Percentiles rank a stretch among this genome's conserved stretches.
Evolutionary conservation across 2,329 filamentous ascomycete genomes (phyloP).

Genomic region (Talaromyces funiculosus): DNA sequence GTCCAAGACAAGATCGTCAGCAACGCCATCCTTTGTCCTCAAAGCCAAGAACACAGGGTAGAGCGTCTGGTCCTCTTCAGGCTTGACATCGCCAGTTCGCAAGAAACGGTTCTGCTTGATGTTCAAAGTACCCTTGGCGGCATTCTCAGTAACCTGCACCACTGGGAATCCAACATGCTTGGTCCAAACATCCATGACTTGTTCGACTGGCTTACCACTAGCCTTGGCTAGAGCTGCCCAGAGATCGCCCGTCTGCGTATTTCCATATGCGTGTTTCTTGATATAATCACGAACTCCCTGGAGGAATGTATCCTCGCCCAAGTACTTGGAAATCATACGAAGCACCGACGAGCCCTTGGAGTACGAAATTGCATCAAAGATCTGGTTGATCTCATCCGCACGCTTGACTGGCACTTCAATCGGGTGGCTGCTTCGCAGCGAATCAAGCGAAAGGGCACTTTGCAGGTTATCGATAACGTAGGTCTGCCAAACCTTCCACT

Average conservation of each 20-base stretch:
- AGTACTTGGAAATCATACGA: slow-evolving; percentile 93
- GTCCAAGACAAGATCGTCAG: slow-evolving; percentile 67
- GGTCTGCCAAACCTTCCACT: slow-evolving; percentile 97
- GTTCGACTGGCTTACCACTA: slow-evolving; percentile 82
- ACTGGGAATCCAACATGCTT: slow-evolving; percentile 95
- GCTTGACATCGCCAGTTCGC: slow-evolving; percentile 84
- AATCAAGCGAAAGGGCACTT: slow-evolving; percentile 80
- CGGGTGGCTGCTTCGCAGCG: slow-evolving; percentile 87
- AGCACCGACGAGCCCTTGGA: slow-evolving; percentile 94
- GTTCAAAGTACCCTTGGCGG: slow-evolving; percentile 65
- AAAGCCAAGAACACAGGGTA: slow-evolving; percentile 88
- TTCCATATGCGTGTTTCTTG: slow-evolving; percentile 94
- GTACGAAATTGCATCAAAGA: slow-evolving; percentile 96
- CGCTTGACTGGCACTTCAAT: slow-evolving; percentile 95
- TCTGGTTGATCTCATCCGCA: slow-evolving; percentile 94
- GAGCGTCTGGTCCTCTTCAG: slow-evolving; percentile 81
- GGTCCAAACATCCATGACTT: slow-evolving; percentile 94
- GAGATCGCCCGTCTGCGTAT: slow-evolving; percentile 84
- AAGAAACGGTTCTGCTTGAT: slow-evolving; percentile 95
- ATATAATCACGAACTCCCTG: slow-evolving; percentile 86
- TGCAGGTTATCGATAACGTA: slow-evolving; percentile 93
- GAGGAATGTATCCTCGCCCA: slow-evolving; percentile 88
- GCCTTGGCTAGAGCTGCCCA: slow-evolving; percentile 84
- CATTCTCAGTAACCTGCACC: slow-evolving; percentile 73
- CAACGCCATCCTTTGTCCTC: slow-evolving; percentile 73